Percentiles rank a stretch among this genome's conserved stretches.
Conservation (phyloP, 176 grass and related monocot genomes). For the Lolium rigidum region DNA sequence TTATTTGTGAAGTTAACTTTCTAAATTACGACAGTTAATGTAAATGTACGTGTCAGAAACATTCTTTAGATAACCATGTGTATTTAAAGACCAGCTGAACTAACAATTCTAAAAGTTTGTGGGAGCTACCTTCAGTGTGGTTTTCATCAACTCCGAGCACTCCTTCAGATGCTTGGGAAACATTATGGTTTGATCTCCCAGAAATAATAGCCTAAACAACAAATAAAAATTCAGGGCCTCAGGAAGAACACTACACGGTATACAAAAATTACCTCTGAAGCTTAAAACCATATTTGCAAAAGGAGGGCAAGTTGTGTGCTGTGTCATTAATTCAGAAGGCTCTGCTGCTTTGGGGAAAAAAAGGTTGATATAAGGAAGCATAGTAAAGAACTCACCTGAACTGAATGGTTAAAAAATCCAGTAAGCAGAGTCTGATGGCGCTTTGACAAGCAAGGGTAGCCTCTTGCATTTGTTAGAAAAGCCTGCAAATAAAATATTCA, state of each 20-base stretch:
- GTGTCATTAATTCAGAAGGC: not conserved
- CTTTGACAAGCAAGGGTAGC: conserved; percentile 89
- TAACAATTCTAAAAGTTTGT: not conserved
- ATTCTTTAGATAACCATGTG: conserved; percentile 16
- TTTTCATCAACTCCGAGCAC: conserved; percentile 65
- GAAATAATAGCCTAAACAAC: conserved; percentile 75
- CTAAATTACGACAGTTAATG: not conserved
- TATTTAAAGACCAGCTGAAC: conserved; percentile 15
- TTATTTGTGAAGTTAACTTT: not conserved
- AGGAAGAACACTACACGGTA: not conserved
- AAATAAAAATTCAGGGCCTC: conserved; percentile 19
- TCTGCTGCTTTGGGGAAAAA: not conserved
- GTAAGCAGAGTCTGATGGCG: conserved; percentile 81
- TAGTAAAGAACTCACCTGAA: conserved; percentile 71
- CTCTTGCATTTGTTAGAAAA: conserved; percentile 85
- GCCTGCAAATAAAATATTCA: conserved; percentile 53
- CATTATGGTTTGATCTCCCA: conserved; percentile 70
- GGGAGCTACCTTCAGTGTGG: conserved; percentile 65
- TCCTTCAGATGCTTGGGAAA: conserved; percentile 53
- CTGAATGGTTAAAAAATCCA: conserved; percentile 91
- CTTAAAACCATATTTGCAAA: not conserved
- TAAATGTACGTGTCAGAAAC: not conserved
- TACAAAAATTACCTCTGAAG: not conserved
- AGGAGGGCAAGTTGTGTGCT: conserved; percentile 21
- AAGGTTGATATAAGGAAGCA: not conserved